Evolutionary conservation across 768 basidiomycete species (phyloP).

Genomic region (Trametes villosa): DNA sequence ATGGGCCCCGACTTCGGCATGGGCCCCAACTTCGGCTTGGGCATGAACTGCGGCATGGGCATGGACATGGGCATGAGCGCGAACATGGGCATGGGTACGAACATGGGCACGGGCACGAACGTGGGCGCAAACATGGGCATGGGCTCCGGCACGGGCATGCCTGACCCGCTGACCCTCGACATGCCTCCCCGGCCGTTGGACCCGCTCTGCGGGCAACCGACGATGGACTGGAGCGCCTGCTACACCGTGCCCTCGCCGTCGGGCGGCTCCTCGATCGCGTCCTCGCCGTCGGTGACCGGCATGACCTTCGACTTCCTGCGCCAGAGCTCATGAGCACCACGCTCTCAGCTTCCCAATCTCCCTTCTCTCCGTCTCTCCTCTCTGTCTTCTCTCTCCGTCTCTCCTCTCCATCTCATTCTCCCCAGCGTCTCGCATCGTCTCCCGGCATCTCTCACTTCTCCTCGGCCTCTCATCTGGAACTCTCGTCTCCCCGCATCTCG

Average conservation of each 20-base stretch:
- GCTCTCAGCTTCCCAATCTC: neutral
- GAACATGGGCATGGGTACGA: neutral
- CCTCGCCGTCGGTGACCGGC: neutral
- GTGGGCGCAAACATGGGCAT: neutral
- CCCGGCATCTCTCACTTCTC: neutral
- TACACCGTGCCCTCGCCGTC: neutral
- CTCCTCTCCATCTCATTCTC: neutral
- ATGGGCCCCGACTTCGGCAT: neutral
- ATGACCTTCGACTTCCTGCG: too few species aligned
- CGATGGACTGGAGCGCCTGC: neutral
- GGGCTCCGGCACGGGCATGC: neutral
- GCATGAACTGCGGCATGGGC: neutral
- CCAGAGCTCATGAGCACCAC: neutral
- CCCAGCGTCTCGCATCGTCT: neutral
- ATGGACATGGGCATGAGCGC: neutral
- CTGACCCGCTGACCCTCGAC: neutral
- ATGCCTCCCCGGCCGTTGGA: neutral
- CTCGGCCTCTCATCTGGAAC: neutral
- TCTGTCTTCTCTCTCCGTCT: neutral
- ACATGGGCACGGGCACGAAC: too few species aligned
- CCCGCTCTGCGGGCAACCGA: neutral
- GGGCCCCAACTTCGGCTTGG: neutral
- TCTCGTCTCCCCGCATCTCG: neutral
- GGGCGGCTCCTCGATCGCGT: neutral
- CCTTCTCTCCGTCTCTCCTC: neutral